Base-by-base conservation (phyloP, 305 asterid species). In the Fraxinus xanthoxyloides region DNA sequence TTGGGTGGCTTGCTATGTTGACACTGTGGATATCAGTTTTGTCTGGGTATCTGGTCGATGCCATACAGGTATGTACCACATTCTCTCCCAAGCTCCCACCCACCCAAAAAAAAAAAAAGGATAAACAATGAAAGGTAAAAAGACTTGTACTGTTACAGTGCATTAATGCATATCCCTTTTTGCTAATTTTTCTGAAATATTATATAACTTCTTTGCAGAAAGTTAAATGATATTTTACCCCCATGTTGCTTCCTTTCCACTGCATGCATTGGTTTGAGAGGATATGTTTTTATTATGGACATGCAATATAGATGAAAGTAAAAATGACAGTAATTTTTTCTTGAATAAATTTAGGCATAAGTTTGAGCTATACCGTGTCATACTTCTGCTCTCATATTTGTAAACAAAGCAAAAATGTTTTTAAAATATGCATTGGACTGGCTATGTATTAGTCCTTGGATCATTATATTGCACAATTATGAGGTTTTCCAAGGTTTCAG, bases 21-120 rank as follows among this genome's bases (percentile, higher is more conserved):
- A 97, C 99, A 61, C 76, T 92, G 79, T 95, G 97, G 97, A 95
- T 97, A 85, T 97, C 98, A 51, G 88, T 97, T 84, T 87, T 97
- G 43, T 97, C 99, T 23, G 98, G 95, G 81, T 97, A 93, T 89
- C 98, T 95, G 32, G 98, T 97, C 32, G 97, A 95, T 83, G 90
- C 93, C 87, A 87, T 90, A 3, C 46, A 54, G 80, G 80, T 77
- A 24, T 30, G 17, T 32, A 31, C 24, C 76, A 30, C 76, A 15
- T 32, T 32, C 76, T 31, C 76, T 32, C 24, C 38, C 80, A 12
- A 19, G 15, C 12, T 30, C 46, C 38, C 31, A 12, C 13, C 63
- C 54, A 5, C 23, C 36, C 67, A 56, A n/a, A 2, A 13, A 40
- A 40, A 36, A 17, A 3, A 17, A n/a, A 17, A 51, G 61, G 28